phyloP scores from a whole-genome alignment of 2,329 filamentous ascomycete species.

The Penicillium palitans region DNA sequence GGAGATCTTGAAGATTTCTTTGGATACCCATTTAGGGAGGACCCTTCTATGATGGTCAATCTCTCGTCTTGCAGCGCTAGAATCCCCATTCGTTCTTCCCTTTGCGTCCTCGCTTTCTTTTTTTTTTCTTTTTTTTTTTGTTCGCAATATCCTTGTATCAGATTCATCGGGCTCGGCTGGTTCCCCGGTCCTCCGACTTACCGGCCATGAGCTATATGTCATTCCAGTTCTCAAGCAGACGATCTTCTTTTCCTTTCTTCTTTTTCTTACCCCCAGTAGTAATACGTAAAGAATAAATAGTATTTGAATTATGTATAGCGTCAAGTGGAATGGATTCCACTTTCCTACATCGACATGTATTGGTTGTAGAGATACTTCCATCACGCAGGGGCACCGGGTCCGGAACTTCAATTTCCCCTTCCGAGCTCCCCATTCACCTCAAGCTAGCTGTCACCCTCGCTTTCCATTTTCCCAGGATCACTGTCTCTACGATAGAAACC shows the following conservation, averaged over 20 bases:
- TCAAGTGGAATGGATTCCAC: not conserved
- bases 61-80: slow-evolving; percentile 37
- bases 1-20: slow-evolving; percentile 33
- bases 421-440: slow-evolving; percentile 18
- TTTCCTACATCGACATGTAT: not conserved
- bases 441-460: slow-evolving; percentile 15
- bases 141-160: slow-evolving; percentile 28
- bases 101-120: slow-evolving; percentile 21
- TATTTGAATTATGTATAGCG: not conserved
- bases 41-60: slow-evolving; percentile 18
- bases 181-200: slow-evolving; percentile 14
- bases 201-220: slow-evolving; percentile 19
- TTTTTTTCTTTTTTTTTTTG: slow-evolving; percentile 19
- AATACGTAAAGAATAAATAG: not conserved
- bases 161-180: slow-evolving; percentile 21
- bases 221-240: slow-evolving; percentile 23
- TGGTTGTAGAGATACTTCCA: not conserved
- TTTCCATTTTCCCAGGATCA: not conserved
- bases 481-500: slow-evolving; percentile 1
- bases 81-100: slow-evolving; percentile 33
- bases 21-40: slow-evolving; percentile 13
- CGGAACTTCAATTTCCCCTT: slow-evolving; percentile 22
- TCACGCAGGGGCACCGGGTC: slow-evolving; percentile 5
- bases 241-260: not conserved
- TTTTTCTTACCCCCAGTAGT: not conserved